These are phyloP conservation scores for Podochytrium sp. DNA, from an alignment of 192 early-diverging fungal species.

Conservation along the genomic window DNA sequence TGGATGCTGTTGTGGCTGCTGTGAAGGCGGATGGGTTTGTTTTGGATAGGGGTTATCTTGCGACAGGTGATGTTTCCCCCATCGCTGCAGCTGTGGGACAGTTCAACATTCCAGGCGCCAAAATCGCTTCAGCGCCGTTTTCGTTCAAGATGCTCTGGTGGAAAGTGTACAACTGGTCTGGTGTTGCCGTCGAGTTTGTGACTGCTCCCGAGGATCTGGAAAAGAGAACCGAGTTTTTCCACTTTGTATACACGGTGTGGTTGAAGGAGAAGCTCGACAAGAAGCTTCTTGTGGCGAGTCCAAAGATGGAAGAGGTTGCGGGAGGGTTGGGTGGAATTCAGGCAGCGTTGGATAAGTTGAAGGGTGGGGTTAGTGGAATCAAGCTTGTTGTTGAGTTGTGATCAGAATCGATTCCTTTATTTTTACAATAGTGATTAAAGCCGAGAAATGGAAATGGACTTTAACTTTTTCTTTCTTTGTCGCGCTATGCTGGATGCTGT, in stretches of 20 bases:
- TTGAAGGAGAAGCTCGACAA: background rate
- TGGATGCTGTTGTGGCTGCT: constrained; percentile 3
- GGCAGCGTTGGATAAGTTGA: background rate
- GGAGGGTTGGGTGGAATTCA: constrained; percentile 8
- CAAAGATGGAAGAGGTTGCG: background rate
- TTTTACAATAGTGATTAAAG: too few relatives aligned
- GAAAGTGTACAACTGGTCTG: constrained; percentile 12
- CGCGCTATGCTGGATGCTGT: too few relatives aligned
- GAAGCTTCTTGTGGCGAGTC: background rate
- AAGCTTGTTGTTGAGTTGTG: constrained; percentile 24
- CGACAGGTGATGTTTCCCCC: background rate
- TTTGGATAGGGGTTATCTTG: constrained; percentile 11
- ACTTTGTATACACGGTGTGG: constrained; percentile 3
- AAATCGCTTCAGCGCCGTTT: constrained; percentile 23
- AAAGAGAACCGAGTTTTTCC: background rate
- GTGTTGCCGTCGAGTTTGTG: constrained; percentile 17
- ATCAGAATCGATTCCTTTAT: too few relatives aligned
- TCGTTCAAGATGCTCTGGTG: constrained; percentile 17
- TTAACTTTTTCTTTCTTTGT: too few relatives aligned
- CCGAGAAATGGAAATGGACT: too few relatives aligned
- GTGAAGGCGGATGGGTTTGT: constrained; percentile 11
- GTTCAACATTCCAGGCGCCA: background rate
- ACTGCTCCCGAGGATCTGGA: background rate
- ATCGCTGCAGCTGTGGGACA: background rate
- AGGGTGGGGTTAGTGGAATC: constrained; percentile 10